Conservation (phyloP, 2,329 filamentous ascomycete genomes). For the Teratosphaeria destructans region DNA sequence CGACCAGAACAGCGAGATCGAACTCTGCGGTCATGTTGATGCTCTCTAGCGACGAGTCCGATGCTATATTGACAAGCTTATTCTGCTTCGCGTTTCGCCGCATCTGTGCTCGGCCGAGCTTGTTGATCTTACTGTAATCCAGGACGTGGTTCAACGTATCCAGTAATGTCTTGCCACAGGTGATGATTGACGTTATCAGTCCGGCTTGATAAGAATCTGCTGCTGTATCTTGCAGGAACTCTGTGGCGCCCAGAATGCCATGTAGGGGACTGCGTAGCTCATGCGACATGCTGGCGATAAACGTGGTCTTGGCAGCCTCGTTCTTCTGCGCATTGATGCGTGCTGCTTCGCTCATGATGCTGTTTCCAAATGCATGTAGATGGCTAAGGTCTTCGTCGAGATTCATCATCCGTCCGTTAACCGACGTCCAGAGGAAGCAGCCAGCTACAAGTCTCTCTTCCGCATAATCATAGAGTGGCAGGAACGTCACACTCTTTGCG, state of each 20-base stretch:
- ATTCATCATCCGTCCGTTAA: slow-evolving; percentile 29
- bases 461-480: slow-evolving; percentile 43
- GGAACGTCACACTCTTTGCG: slow-evolving; percentile 38
- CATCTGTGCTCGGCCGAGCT: slow-evolving; percentile 20
- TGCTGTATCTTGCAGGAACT: slow-evolving; percentile 38
- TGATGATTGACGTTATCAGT: slow-evolving; percentile 38
- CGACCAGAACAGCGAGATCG: slow-evolving; percentile 37
- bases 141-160: slow-evolving; percentile 35
- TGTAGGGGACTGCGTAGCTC: slow-evolving; percentile 41
- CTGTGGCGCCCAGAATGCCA: slow-evolving; percentile 33
- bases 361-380: slow-evolving; percentile 32
- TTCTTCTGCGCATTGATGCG: slow-evolving; percentile 28
- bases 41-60: slow-evolving; percentile 14
- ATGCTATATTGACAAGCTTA: slow-evolving; percentile 19
- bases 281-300: slow-evolving; percentile 42
- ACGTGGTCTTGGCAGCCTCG: slow-evolving; percentile 40
- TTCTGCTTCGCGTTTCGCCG: slow-evolving; percentile 15
- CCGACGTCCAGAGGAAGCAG: slow-evolving; percentile 37
- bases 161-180: slow-evolving; percentile 38
- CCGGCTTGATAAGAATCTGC: slow-evolving; percentile 32
- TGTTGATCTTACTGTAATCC: slow-evolving; percentile 37
- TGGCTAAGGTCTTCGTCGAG: slow-evolving; percentile 31
- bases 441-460: slow-evolving; percentile 33
- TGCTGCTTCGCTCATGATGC: slow-evolving; percentile 29
- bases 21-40: slow-evolving; percentile 26